Conservation (phyloP, 129 eudicot species). For the Kitagawia praeruptora region DNA sequence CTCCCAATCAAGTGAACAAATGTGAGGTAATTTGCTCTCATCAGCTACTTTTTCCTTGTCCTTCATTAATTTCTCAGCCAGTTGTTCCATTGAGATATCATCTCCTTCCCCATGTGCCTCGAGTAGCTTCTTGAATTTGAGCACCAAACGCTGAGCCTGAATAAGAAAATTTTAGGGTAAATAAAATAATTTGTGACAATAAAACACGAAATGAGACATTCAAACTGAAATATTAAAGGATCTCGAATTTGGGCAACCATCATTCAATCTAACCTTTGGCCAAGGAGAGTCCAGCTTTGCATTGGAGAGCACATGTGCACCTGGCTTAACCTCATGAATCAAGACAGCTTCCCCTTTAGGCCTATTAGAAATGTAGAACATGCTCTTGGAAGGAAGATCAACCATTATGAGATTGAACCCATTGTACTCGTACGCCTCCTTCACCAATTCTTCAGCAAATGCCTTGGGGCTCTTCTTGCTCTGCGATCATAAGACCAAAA, state of each 20-base stretch:
- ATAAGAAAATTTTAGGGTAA: neutral
- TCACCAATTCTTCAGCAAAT: slow-evolving; percentile 53
- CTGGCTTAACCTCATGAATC: slow-evolving; percentile 58
- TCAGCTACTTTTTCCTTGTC: slow-evolving; percentile 55
- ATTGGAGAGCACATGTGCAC: slow-evolving; percentile 59
- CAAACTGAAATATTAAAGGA: neutral
- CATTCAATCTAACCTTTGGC: slow-evolving; percentile 36
- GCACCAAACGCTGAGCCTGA: slow-evolving; percentile 42
- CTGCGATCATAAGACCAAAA: slow-evolving; percentile 16
- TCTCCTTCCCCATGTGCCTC: slow-evolving; percentile 25
- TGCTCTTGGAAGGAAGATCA: slow-evolving; percentile 48
- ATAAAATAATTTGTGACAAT: too few species aligned
- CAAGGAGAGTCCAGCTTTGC: slow-evolving; percentile 73
- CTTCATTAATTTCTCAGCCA: slow-evolving; percentile 49
- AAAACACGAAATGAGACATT: neutral
- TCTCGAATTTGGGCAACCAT: neutral
- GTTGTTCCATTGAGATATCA: slow-evolving; percentile 44
- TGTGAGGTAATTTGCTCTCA: slow-evolving; percentile 46
- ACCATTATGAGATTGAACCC: slow-evolving; percentile 68
- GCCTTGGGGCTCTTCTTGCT: slow-evolving; percentile 56
- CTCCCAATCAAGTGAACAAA: slow-evolving; percentile 61
- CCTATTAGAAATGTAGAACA: slow-evolving; percentile 69
- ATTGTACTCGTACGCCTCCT: slow-evolving; percentile 64
- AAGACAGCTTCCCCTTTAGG: slow-evolving; percentile 46
- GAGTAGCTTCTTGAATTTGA: slow-evolving; percentile 34